phyloP scores from a whole-genome alignment of 805 yeast genomes.

The Lipomyces lipofer region DNA sequence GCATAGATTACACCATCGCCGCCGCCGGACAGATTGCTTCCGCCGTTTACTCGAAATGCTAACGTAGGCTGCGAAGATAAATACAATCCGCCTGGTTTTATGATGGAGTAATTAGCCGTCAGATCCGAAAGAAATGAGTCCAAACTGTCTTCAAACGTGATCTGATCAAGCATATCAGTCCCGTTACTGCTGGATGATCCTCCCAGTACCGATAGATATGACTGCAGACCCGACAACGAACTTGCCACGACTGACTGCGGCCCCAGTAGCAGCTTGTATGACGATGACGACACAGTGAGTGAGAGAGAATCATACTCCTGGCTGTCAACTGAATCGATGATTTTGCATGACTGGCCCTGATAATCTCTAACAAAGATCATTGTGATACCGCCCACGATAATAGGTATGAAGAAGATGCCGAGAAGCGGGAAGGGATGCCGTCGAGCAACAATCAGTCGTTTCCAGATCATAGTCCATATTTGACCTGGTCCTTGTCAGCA shows the following conservation, averaged over 20 bases:
- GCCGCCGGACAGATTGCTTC: slow-evolving; percentile 7
- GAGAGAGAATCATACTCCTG: slow-evolving; percentile 3
- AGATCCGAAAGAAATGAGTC: slow-evolving; percentile 30
- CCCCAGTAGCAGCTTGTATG: slow-evolving; percentile 11
- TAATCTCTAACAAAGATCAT: slow-evolving; percentile 14
- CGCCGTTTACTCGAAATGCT: slow-evolving; percentile 35
- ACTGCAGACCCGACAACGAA: slow-evolving; percentile 4
- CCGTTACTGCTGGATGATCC: neutral
- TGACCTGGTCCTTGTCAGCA: slow-evolving; percentile 12
- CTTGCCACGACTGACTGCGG: slow-evolving; percentile 3
- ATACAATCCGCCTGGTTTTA: slow-evolving; percentile 40
- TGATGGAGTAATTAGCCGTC: slow-evolving; percentile 28
- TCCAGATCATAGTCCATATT: slow-evolving; percentile 23
- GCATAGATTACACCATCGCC: slow-evolving; percentile 31
- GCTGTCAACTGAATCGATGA: slow-evolving; percentile 8
- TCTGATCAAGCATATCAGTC: neutral
- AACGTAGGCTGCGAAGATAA: slow-evolving; percentile 30
- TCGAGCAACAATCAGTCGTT: slow-evolving; percentile 17
- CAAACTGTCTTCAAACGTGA: slow-evolving; percentile 22
- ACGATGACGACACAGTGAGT: neutral
- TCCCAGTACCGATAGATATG: slow-evolving; percentile 1
- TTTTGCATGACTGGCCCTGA: slow-evolving; percentile 9
- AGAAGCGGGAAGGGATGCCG: slow-evolving; percentile 20
- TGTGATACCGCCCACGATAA: slow-evolving; percentile 25
- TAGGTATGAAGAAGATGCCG: slow-evolving; percentile 16